A percentile compares a stretch with the other conserved stretches of the same genome.
Conservation (phyloP, 192 early-diverging fungal genomes). For the Dissophora globulifera region DNA sequence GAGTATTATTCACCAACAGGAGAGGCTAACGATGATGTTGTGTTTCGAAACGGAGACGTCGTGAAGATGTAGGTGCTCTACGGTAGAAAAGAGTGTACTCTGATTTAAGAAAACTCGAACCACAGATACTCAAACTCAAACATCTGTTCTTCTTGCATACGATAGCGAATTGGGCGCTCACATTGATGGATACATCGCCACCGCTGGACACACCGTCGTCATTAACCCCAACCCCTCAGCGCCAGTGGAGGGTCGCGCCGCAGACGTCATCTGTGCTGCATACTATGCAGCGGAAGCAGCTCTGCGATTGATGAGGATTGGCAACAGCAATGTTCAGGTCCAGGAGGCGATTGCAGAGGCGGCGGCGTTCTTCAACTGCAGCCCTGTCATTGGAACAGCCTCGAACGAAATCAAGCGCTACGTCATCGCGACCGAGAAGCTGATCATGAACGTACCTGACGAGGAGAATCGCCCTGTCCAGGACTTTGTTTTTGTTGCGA, state of each 20-base stretch:
- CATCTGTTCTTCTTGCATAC: too few species aligned
- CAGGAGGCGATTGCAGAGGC: slow-evolving; percentile 70
- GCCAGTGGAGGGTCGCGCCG: slow-evolving; percentile 73
- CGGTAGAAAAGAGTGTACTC: too few species aligned
- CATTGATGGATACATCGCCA: slow-evolving; percentile 90
- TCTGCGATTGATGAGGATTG: slow-evolving; percentile 81
- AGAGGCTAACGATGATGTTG: slow-evolving; percentile 63
- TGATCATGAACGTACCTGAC: slow-evolving; percentile 66
- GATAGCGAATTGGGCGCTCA: slow-evolving; percentile 87
- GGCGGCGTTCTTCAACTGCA: slow-evolving; percentile 71
- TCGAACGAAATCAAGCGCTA: slow-evolving; percentile 81
- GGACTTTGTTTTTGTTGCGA: slow-evolving; percentile 76
- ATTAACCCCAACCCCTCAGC: slow-evolving; percentile 69
- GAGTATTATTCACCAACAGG: slow-evolving; percentile 80
- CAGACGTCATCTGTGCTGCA: slow-evolving; percentile 85
- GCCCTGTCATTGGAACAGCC: slow-evolving; percentile 73
- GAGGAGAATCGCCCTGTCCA: slow-evolving; percentile 63
- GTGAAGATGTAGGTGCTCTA: slow-evolving; percentile 86
- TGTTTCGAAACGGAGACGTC: slow-evolving; percentile 80
- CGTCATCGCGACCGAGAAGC: slow-evolving; percentile 71
- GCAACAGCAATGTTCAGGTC: slow-evolving; percentile 66
- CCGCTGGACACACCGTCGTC: slow-evolving; percentile 84
- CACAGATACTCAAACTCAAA: too few species aligned
- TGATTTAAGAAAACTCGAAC: too few species aligned
- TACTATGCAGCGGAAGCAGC: slow-evolving; percentile 86